Percentiles rank a stretch among this genome's conserved stretches.
phyloP scores from a whole-genome alignment of 2,329 filamentous ascomycete species.

The Cordyceps javanica region DNA sequence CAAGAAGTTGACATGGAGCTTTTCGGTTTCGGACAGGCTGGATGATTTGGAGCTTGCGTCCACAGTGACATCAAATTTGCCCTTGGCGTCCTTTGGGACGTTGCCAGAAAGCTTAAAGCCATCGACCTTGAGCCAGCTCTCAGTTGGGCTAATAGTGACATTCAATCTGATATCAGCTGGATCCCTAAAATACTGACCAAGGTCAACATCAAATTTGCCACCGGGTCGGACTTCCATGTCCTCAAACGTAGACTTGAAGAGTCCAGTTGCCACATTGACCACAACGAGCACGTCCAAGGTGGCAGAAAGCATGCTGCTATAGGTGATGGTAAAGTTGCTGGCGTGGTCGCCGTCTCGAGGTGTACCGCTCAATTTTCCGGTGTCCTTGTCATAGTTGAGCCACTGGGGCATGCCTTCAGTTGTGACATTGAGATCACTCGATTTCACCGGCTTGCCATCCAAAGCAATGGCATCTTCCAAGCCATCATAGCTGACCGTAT shows the following conservation, averaged over 20 bases:
- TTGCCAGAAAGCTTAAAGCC: constrained; percentile 34
- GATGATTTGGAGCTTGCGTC: constrained; percentile 28
- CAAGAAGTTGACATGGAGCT: constrained; percentile 31
- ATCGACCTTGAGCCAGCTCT: constrained; percentile 39
- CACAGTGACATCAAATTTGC: constrained; percentile 27
- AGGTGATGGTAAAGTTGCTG: constrained; percentile 56
- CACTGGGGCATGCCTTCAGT: constrained; percentile 55
- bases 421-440: constrained; percentile 47
- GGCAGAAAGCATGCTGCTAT: constrained; percentile 54
- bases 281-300: constrained; percentile 48
- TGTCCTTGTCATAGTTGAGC: constrained; percentile 58
- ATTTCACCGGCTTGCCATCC: constrained; percentile 46
- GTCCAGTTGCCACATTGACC: constrained; percentile 28
- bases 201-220: constrained; percentile 35
- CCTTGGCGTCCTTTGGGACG: constrained; percentile 29
- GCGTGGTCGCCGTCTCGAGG: constrained; percentile 53
- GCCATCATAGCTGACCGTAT: constrained; percentile 44
- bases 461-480: constrained; percentile 48
- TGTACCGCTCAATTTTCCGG: constrained; percentile 58
- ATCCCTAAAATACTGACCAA: constrained; percentile 36
- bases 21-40: constrained; percentile 30
- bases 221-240: constrained; percentile 36
- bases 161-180: constrained; percentile 32
- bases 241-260: constrained; percentile 36
- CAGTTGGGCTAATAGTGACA: constrained; percentile 28